Conservation (phyloP, 805 yeast genomes). For the Hanseniaspora pseudoguilliermondii region DNA sequence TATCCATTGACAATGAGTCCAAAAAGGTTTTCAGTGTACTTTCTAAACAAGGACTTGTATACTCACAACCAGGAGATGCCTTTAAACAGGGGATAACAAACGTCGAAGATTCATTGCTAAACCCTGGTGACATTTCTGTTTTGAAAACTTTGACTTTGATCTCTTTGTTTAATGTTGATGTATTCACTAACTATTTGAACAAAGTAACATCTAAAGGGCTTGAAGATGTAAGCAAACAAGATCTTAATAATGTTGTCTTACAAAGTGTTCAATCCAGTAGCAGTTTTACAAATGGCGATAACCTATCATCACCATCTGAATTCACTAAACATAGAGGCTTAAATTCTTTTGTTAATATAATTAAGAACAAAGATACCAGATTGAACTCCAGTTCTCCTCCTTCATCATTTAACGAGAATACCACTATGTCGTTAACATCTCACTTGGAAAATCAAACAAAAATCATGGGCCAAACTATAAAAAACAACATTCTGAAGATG, state of each 20-base stretch:
- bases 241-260: neutral
- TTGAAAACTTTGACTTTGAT: neutral
- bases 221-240: neutral
- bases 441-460: conserved; percentile 1
- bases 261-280: neutral
- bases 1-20: neutral
- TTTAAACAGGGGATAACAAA: neutral
- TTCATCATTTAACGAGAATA: neutral
- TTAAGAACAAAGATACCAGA: neutral
- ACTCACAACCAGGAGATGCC: neutral
- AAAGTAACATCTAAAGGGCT: conserved; percentile 3
- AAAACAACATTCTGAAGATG: conserved; percentile 6
- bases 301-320: neutral
- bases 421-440: neutral
- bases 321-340: neutral
- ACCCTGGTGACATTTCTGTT: conserved; percentile 9
- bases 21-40: neutral
- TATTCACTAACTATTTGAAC: conserved; percentile 6
- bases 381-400: neutral
- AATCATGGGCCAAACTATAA: neutral
- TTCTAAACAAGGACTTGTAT: neutral
- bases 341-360: neutral
- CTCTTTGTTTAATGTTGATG: conserved; percentile 11
- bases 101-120: neutral
- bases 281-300: neutral